phyloP scores from a whole-genome alignment of 495 filamentous ascomycete species.

The Entonaema liquescens region DNA sequence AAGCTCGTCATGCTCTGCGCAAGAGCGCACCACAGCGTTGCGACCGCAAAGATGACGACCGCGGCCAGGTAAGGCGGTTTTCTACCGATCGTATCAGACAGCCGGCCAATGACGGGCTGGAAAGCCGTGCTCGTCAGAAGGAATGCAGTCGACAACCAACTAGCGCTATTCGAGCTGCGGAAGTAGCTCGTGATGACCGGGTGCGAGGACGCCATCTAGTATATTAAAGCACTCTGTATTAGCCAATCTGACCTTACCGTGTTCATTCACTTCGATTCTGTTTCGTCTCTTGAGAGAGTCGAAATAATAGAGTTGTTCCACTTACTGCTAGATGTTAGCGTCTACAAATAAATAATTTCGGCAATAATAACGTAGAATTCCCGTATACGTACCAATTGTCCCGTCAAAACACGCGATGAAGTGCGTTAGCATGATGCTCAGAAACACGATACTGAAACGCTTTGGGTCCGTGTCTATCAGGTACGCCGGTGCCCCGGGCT shows the following conservation, averaged over 20 bases:
- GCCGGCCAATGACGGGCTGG: slow-evolving; percentile 74
- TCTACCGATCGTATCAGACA: slow-evolving; percentile 78
- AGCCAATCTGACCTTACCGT: neutral
- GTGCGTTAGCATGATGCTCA: slow-evolving; percentile 48
- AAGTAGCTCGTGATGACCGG: slow-evolving; percentile 85
- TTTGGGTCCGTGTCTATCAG: slow-evolving; percentile 48
- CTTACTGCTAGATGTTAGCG: neutral
- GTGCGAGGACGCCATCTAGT: slow-evolving; percentile 78
- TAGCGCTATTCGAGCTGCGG: slow-evolving; percentile 75
- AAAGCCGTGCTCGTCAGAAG: slow-evolving; percentile 79
- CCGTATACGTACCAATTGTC: slow-evolving; percentile 58
- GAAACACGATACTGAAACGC: slow-evolving; percentile 53
- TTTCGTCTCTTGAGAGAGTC: neutral
- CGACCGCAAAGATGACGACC: slow-evolving; percentile 68
- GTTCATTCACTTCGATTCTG: neutral
- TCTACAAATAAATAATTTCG: neutral
- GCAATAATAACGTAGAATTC: neutral
- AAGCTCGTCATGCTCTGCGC: slow-evolving; percentile 76
- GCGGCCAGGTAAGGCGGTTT: slow-evolving; percentile 72
- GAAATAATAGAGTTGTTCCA: neutral
- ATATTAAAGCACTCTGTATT: neutral
- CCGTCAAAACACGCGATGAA: slow-evolving; percentile 70
- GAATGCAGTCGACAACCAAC: slow-evolving; percentile 84
- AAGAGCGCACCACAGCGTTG: slow-evolving; percentile 77
- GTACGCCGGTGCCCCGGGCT: slow-evolving; percentile 36